Base-by-base conservation (phyloP, 352 stramenopile genomes). In the Aphanomyces euteiches region DNA sequence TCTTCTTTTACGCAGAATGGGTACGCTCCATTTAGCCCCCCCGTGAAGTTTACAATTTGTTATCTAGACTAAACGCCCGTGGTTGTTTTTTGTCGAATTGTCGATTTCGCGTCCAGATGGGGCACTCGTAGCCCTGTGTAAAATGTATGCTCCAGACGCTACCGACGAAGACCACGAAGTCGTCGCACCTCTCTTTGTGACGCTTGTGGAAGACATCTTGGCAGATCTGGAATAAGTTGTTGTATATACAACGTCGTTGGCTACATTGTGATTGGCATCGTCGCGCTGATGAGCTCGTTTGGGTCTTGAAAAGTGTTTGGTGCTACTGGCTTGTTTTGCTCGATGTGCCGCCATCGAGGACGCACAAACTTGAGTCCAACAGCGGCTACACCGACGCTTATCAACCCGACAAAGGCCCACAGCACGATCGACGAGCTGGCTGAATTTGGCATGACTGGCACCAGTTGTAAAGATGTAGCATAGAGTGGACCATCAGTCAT, bases 1-100 rank as follows among this genome's bases (percentile, higher is more conserved):
- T 96, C 56, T 96, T 87, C 75, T 96, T 96, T 71, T 93, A 84
- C 53, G 85, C 79, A 8, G 84, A 93, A 77, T 92, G 92, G 88
- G 86, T 93, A 77, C 37, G 66, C 28, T 28, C 28, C 28, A 28
- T 28, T 28, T 28, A 28, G 28, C 28, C 37, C 8, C 50, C 7
- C 19, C 28, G 5, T 12, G 13, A 64, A 7, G 10, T 28, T 66
- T 17, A 50, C 38, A n/a, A 41, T 10, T 8, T n/a, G 54, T 37
- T 37, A 15, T 54, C 34, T 72, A 90, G 85, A 81, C 80, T 38
- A 81, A 93, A 66, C 73, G 91, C 65, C 78, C 93, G 50, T 91
- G 82, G 66, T 74, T 93, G 58, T 95, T 89, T 82, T 92, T 84
- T 77, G 71, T 92, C 57, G 85, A 95, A 75, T 75, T 95, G 69